Evolutionary conservation across 2,329 filamentous ascomycete genomes (phyloP).

Genomic region (Nothomitra cinnamomea): DNA sequence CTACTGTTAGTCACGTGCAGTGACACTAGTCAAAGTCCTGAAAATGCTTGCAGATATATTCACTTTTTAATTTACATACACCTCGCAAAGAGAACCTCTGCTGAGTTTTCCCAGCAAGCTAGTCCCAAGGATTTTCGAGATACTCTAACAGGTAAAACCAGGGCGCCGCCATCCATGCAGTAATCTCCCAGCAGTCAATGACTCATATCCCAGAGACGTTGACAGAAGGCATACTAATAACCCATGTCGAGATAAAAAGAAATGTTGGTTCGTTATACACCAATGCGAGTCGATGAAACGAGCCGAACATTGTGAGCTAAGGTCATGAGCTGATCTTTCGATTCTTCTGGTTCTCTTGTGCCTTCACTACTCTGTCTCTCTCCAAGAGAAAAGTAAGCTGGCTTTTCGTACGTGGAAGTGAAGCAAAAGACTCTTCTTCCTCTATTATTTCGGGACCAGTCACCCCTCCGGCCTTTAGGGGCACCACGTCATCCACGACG

Average conservation of each 20-base stretch:
- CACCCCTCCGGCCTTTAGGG: conserved; percentile 2
- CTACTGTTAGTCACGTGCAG: too few relatives aligned
- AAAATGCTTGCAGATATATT: too few relatives aligned
- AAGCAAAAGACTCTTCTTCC: not conserved
- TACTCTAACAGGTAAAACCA: too few relatives aligned
- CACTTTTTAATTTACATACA: too few relatives aligned
- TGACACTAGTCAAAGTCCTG: too few relatives aligned
- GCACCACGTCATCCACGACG: conserved; percentile 3
- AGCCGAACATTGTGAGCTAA: not conserved
- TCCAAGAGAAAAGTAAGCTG: conserved; percentile 6
- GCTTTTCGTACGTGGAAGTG: conserved; percentile 5
- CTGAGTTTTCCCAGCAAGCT: too few relatives aligned
- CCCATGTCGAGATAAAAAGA: not conserved
- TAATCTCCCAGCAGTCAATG: too few relatives aligned
- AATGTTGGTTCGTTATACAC: not conserved
- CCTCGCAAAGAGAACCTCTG: too few relatives aligned
- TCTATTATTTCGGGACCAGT: not conserved
- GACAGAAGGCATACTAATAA: too few relatives aligned
- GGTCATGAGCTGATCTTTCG: not conserved
- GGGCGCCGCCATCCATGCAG: too few relatives aligned
- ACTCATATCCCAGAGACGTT: too few relatives aligned
- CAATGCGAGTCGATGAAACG: not conserved
- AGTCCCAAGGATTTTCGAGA: too few relatives aligned
- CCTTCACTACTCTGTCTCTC: conserved; percentile 1
- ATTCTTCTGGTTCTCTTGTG: conserved; percentile 1